Percentiles rank a stretch among this genome's conserved stretches.
Conservation (phyloP, 176 grass and related monocot genomes). For the Musa beccarii region DNA sequence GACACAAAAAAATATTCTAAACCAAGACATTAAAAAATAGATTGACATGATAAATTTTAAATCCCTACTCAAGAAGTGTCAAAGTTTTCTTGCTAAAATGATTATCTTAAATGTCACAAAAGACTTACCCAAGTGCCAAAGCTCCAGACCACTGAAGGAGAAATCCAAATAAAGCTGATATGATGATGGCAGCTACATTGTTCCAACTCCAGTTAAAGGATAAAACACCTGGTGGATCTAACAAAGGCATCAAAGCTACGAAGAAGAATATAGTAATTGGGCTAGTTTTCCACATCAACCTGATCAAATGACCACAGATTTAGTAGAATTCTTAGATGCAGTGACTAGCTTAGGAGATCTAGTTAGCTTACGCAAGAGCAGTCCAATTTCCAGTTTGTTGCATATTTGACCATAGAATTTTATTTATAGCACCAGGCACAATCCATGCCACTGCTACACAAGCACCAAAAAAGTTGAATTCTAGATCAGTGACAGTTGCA, state of each 20-base stretch:
- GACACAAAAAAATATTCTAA: background rate
- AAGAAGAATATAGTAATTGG: slow-evolving; percentile 95
- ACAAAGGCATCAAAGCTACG: slow-evolving; percentile 75
- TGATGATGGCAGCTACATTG: slow-evolving; percentile 44
- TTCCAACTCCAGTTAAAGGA: slow-evolving; percentile 73
- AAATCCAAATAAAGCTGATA: slow-evolving; percentile 92
- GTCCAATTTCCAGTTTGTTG: slow-evolving; percentile 90
- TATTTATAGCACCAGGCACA: slow-evolving; percentile 88
- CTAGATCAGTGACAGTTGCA: slow-evolving; percentile 89
- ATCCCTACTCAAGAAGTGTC: background rate
- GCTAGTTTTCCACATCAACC: slow-evolving; percentile 98
- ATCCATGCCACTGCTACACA: slow-evolving; percentile 91
- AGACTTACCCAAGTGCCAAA: slow-evolving; percentile 83
- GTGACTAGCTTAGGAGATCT: slow-evolving; percentile 14
- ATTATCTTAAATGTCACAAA: slow-evolving; percentile 4
- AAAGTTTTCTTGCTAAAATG: background rate
- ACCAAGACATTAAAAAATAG: background rate
- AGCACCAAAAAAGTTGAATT: slow-evolving; percentile 92
- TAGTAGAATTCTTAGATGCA: slow-evolving; percentile 17
- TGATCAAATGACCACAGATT: slow-evolving; percentile 35
- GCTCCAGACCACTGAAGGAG: slow-evolving; percentile 96
- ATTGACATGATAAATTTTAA: background rate
- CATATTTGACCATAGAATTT: slow-evolving; percentile 92
- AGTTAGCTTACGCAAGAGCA: slow-evolving; percentile 83
- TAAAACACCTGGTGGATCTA: slow-evolving; percentile 75